Percentiles rank a stretch among this genome's conserved stretches.
Evolutionary conservation across 2,329 filamentous ascomycete genomes (phyloP).

Genomic region (Fusarium cicatricum): DNA sequence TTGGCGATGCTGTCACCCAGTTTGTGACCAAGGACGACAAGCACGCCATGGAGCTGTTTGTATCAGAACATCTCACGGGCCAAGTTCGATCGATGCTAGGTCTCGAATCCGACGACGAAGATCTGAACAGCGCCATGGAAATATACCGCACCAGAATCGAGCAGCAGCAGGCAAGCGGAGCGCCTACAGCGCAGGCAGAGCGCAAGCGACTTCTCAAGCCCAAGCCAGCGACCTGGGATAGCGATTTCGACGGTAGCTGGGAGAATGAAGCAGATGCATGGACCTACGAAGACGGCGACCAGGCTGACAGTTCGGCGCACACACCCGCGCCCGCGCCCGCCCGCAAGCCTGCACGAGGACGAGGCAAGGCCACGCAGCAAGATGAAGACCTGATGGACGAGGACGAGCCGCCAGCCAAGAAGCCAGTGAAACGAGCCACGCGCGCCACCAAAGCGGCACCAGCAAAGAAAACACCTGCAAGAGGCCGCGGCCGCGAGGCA

Average conservation of each 20-base stretch:
- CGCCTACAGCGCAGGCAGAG: constrained; percentile 53
- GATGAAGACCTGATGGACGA: constrained; percentile 54
- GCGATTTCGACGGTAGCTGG: constrained; percentile 88
- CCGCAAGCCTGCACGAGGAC: constrained; percentile 15
- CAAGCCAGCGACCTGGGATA: constrained; percentile 84
- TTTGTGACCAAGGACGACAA: constrained; percentile 97
- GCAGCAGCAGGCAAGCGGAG: constrained; percentile 72
- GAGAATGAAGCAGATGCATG: constrained; percentile 75
- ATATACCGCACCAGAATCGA: constrained; percentile 75
- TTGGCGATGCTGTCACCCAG: constrained; percentile 90
- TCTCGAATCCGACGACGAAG: constrained; percentile 69
- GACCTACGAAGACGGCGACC: constrained; percentile 44
- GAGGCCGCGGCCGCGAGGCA: constrained; percentile 51
- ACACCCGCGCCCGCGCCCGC: constrained; percentile 11
- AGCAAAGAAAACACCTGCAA: constrained; percentile 55
- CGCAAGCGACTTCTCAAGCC: constrained; percentile 66
- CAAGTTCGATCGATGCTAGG: constrained; percentile 76
- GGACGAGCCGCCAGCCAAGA: constrained; percentile 51
- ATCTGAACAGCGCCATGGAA: constrained; percentile 78
- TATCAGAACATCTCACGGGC: constrained; percentile 73
- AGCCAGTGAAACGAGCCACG: constrained; percentile 43
- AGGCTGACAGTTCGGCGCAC: constrained; percentile 15
- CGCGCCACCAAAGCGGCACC: constrained; percentile 53
- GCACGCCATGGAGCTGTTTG: constrained; percentile 85
- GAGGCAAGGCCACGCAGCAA: constrained; percentile 34